Conservation (phyloP, 257 asterid species). For the Ocimum tenuiflorum region DNA sequence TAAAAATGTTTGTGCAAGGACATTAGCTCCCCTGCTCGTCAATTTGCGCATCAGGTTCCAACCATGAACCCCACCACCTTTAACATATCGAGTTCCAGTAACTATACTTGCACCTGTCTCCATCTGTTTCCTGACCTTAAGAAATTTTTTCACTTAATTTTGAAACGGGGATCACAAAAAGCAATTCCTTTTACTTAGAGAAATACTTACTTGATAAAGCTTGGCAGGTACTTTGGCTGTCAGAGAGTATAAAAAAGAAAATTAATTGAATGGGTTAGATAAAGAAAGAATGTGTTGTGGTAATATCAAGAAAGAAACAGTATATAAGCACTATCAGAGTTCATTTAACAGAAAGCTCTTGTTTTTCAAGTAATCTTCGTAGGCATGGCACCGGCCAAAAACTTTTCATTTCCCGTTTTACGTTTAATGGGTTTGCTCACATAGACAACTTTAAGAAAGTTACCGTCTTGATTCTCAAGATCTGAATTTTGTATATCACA, state of each 20-base stretch:
- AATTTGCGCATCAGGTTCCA: constrained; percentile 96
- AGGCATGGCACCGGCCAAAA: background rate
- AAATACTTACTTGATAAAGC: constrained; percentile 75
- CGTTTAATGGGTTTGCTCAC: background rate
- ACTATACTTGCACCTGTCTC: constrained; percentile 93
- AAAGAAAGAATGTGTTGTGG: background rate
- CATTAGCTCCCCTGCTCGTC: constrained; percentile 99
- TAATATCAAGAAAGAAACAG: background rate
- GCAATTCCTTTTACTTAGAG: constrained; percentile 7
- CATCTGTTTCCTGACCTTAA: constrained; percentile 63
- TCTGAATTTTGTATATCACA: background rate
- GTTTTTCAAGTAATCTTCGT: background rate
- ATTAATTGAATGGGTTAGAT: constrained; percentile 1
- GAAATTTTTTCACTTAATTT: constrained; percentile 20
- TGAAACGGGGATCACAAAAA: background rate
- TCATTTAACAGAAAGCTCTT: background rate
- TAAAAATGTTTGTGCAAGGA: constrained; percentile 91
- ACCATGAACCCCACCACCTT: constrained; percentile 93
- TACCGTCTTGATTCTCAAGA: background rate
- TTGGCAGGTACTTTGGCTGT: constrained; percentile 92
- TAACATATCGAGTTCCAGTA: constrained; percentile 92
- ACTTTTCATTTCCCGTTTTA: background rate
- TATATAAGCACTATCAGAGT: background rate
- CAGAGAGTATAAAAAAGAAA: constrained; percentile 18
- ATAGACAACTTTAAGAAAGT: background rate